Percentiles rank a stretch among this genome's conserved stretches.
Evolutionary conservation across 2,329 filamentous ascomycete species (phyloP).

Genomic region (Paramyrothecium roridum): DNA sequence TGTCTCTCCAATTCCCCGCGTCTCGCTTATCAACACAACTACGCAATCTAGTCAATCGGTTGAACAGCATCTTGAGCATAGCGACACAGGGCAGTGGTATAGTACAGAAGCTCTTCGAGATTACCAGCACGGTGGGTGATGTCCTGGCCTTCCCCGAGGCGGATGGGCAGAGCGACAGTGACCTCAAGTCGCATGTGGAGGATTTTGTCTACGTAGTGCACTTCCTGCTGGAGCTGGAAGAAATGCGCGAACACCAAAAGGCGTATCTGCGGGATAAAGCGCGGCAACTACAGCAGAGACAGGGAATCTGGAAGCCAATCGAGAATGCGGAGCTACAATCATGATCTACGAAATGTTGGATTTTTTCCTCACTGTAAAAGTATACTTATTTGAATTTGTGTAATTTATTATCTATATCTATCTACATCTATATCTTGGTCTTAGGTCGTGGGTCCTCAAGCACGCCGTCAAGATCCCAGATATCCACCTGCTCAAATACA

Average conservation of each 20-base stretch:
- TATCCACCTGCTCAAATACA: neutral
- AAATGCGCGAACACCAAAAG: conserved; percentile 41
- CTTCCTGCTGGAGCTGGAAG: conserved; percentile 46
- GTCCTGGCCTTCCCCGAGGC: conserved; percentile 50
- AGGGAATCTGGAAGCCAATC: neutral
- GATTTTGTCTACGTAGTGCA: conserved; percentile 51
- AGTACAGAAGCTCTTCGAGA: conserved; percentile 57
- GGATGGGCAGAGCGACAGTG: conserved; percentile 31
- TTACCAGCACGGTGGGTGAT: conserved; percentile 57
- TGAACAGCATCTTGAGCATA: conserved; percentile 39
- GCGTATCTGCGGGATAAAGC: conserved; percentile 33
- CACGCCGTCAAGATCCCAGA: neutral
- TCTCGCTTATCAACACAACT: conserved; percentile 35
- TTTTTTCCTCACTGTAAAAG: too few species aligned
- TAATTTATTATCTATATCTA: neutral
- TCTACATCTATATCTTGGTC: neutral
- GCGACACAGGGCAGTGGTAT: conserved; percentile 54
- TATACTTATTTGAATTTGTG: too few species aligned
- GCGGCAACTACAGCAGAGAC: neutral
- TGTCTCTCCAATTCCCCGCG: conserved; percentile 36
- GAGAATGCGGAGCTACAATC: neutral
- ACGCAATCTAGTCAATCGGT: conserved; percentile 29
- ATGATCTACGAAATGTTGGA: too few species aligned
- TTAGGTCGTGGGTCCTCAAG: neutral
- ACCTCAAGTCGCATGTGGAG: conserved; percentile 39